Conservation (phyloP, 1,284 basidiomycete genomes). For the Clitocybe nebularis region DNA sequence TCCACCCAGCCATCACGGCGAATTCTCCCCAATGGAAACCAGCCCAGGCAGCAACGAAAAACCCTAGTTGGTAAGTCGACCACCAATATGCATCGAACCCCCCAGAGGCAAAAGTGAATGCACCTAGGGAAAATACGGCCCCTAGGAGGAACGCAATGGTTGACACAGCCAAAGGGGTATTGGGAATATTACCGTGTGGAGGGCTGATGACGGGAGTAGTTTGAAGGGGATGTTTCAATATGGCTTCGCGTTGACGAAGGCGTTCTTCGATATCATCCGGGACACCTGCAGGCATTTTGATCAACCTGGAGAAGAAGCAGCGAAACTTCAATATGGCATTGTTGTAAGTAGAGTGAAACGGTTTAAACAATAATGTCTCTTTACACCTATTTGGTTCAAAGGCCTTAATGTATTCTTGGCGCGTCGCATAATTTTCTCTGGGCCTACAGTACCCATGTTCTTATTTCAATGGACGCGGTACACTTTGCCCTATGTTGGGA, state of each 20-base stretch:
- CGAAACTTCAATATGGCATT: constrained; percentile 12
- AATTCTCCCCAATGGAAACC: constrained; percentile 95
- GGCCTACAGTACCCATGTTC: constrained; percentile 18
- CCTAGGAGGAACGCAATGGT: constrained; percentile 78
- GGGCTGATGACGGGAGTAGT: constrained; percentile 42
- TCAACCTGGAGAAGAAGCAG: constrained; percentile 11
- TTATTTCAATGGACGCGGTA: constrained; percentile 19
- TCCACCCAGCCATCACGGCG: constrained; percentile 94
- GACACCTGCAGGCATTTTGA: constrained; percentile 17
- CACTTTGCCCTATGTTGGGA: constrained; percentile 7
- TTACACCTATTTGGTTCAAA: constrained; percentile 23
- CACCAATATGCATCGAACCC: constrained; percentile 52
- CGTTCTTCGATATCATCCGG: constrained; percentile 43
- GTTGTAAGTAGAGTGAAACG: constrained; percentile 8
- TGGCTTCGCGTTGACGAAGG: constrained; percentile 36
- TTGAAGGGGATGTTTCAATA: constrained; percentile 42
- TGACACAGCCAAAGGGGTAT: constrained; percentile 75
- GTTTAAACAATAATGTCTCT: constrained; percentile 22
- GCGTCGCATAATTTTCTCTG: not conserved
- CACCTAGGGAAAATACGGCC: constrained; percentile 52
- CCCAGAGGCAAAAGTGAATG: constrained; percentile 43
- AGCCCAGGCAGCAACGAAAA: constrained; percentile 79
- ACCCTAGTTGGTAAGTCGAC: constrained; percentile 73
- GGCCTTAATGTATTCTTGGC: not conserved
- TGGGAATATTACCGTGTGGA: constrained; percentile 68